Evolutionary conservation across 2,329 filamentous ascomycete genomes (phyloP).

Genomic region (Phaeosphaeria sp.): DNA sequence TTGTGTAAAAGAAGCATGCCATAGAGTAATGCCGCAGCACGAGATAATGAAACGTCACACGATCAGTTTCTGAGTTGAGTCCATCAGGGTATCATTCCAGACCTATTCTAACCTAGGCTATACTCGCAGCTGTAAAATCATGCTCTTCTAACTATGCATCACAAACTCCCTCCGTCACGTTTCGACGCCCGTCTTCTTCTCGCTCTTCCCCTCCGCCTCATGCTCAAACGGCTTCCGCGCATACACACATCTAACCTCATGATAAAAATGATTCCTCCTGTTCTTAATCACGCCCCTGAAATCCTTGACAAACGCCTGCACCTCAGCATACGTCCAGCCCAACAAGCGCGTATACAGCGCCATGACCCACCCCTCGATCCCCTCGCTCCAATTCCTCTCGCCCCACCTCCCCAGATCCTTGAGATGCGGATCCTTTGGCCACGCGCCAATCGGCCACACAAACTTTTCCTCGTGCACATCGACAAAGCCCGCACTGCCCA

Average conservation of each 20-base stretch:
- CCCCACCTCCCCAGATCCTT: slow-evolving; percentile 47
- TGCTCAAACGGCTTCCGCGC: slow-evolving; percentile 29
- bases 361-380: slow-evolving; percentile 51
- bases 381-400: slow-evolving; percentile 49
- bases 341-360: slow-evolving; percentile 48
- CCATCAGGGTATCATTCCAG: background rate
- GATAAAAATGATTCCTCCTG: slow-evolving; percentile 46
- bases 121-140: background rate
- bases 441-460: slow-evolving; percentile 43
- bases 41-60: slow-evolving; percentile 12
- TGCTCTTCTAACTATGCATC: background rate
- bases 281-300: slow-evolving; percentile 42
- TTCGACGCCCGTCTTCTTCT: background rate
- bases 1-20: slow-evolving; percentile 2
- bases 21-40: slow-evolving; percentile 20
- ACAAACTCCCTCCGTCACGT: background rate
- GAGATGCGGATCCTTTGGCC: slow-evolving; percentile 39
- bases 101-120: background rate
- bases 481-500: slow-evolving; percentile 35
- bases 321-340: slow-evolving; percentile 45
- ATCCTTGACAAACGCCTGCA: slow-evolving; percentile 42
- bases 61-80: background rate
- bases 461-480: slow-evolving; percentile 35
- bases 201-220: slow-evolving; percentile 8
- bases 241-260: slow-evolving; percentile 46